A percentile compares a stretch with the other conserved stretches of the same genome.
These are phyloP conservation scores for Russula ochroleuca DNA, from an alignment of 768 basidiomycete genomes.

Conservation along the genomic window DNA sequence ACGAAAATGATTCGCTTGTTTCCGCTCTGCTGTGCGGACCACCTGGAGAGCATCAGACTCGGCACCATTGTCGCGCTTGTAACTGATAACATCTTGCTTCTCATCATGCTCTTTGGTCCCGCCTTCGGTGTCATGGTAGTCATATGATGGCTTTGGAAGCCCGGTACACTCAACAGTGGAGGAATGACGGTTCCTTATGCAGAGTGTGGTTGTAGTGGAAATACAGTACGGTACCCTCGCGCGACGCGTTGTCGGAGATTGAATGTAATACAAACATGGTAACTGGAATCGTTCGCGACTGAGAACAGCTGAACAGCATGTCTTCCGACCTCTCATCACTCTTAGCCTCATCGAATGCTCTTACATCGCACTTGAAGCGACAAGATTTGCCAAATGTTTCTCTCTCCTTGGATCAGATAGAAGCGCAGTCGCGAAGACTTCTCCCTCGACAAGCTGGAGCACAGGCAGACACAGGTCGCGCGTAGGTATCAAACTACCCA, in stretches of 20 bases:
- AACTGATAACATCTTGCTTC: too few relatives aligned
- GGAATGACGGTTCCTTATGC: too few relatives aligned
- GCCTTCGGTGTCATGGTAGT: too few relatives aligned
- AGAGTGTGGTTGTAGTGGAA: too few relatives aligned
- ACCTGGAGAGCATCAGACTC: too few relatives aligned
- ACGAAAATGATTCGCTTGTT: not conserved
- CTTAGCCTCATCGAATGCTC: constrained; percentile 61
- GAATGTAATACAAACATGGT: not conserved
- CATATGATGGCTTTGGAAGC: too few relatives aligned
- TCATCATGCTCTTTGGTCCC: too few relatives aligned
- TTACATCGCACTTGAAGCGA: constrained; percentile 71
- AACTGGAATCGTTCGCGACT: not conserved
- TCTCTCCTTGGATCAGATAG: constrained; percentile 91
- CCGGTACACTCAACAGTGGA: too few relatives aligned
- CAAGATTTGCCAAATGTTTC: constrained; percentile 85
- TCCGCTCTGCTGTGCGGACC: too few relatives aligned
- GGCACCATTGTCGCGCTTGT: too few relatives aligned
- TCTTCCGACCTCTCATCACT: constrained; percentile 63
- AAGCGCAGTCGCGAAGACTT: constrained; percentile 84
- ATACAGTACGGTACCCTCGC: too few relatives aligned
- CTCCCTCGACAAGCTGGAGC: constrained; percentile 64
- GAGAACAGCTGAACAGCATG: constrained; percentile 24
- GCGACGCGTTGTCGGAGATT: not conserved
- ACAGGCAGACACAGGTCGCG: constrained; percentile 65
- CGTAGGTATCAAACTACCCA: constrained; percentile 42